Evolutionary conservation across 768 basidiomycete species (phyloP).

Genomic region (Lactarius sp.): DNA sequence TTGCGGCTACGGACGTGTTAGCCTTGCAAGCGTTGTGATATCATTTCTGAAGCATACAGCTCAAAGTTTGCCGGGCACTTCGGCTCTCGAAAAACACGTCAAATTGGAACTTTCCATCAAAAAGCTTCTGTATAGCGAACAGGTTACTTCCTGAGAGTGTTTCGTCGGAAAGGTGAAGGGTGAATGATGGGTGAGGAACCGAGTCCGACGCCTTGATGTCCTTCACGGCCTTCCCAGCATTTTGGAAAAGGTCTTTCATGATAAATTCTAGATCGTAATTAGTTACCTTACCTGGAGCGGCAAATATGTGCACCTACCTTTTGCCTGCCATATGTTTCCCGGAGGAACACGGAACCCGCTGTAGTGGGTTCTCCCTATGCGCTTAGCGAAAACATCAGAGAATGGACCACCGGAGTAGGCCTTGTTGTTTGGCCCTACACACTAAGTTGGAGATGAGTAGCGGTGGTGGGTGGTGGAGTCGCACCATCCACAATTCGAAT

Average conservation of each 20-base stretch:
- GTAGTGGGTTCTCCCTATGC: slow-evolving; percentile 67
- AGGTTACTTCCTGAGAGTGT: slow-evolving; percentile 69
- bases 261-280: slow-evolving; percentile 48
- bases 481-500: slow-evolving; percentile 76
- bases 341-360: slow-evolving; percentile 55
- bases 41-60: slow-evolving; percentile 42
- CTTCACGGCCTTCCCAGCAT: slow-evolving; percentile 49
- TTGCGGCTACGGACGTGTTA: slow-evolving; percentile 42
- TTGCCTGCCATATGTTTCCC: slow-evolving; percentile 79
- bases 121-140: slow-evolving; percentile 81
- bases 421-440: slow-evolving; percentile 54
- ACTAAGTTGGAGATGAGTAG: background rate
- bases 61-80: slow-evolving; percentile 59
- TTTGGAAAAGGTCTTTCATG: slow-evolving; percentile 51
- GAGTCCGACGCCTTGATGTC: slow-evolving; percentile 48
- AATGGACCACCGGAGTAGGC: slow-evolving; percentile 51
- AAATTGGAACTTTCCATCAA: slow-evolving; percentile 81
- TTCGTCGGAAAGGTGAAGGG: slow-evolving; percentile 74
- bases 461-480: slow-evolving; percentile 13
- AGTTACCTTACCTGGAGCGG: slow-evolving; percentile 1
- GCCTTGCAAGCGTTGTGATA: background rate
- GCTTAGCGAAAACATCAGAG: slow-evolving; percentile 51
- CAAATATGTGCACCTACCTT: slow-evolving; percentile 44
- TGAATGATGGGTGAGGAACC: slow-evolving; percentile 74
- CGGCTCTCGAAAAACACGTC: slow-evolving; percentile 84